Base-by-base conservation (phyloP, 805 yeast species). In the Candida suzukii region DNA sequence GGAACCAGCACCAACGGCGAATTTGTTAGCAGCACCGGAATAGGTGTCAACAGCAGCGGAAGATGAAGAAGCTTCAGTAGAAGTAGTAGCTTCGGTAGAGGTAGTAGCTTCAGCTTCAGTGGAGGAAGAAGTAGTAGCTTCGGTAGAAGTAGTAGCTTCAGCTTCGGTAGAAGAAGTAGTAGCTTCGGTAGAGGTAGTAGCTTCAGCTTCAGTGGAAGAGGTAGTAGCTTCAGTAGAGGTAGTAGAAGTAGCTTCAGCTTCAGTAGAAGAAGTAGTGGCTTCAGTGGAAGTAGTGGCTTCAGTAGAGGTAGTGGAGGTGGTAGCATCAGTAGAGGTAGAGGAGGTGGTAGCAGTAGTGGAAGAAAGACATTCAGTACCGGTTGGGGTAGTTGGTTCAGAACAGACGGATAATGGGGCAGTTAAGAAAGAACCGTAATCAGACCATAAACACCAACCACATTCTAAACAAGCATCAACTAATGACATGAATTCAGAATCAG, bases 371-470 rank as follows among this genome's bases (percentile, higher is more conserved):
- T 24, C 19, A 8, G 48, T 35, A 41, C 47, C 49, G 14, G 49
- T 40, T 30, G 51, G 48, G 11, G 38, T 16, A 20, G 48, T 44
- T 28, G 52, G 41, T 20, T 35, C 34, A 19, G 38, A 34, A 37
- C 51, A 44, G 4, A 39, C 42, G 21, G 48, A 41, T 17, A 46
- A 40, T n/a, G 51, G 25, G 18, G 46, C 12, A 4, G 48, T 35
- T 35, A 63, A 52, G 49, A 47, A 61, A 2, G 47, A 39, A 21
- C 56, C 57, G 47, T 63, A 63, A 48, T 61, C 58, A 26, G 52
- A 44, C 63, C 62, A 63, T 40, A 63, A 46, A 42, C 66, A 63
- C 67, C 66, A 63, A 35, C 67, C 68, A 52, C 68, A 63, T 26
- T 54, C 62, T 42, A 63, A 51, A 53, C 68, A 63, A 5, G 47